phyloP scores from a whole-genome alignment of 495 filamentous ascomycete genomes.

The Aspergillus saccharolyticus region DNA sequence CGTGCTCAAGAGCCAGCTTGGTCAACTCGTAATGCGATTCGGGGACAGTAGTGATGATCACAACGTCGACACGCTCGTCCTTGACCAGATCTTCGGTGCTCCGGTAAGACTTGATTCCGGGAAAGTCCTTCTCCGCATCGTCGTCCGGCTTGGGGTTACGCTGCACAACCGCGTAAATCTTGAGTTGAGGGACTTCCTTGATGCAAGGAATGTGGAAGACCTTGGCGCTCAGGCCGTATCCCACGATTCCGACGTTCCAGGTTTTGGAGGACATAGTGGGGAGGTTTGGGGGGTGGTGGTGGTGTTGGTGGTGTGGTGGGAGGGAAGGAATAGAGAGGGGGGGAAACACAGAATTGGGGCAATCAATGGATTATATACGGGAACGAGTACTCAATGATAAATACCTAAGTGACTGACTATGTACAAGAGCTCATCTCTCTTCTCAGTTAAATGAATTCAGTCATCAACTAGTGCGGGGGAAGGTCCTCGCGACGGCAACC shows the following conservation, averaged over 20 bases:
- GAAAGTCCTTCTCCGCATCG: constrained; percentile 63
- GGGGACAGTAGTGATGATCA: constrained; percentile 72
- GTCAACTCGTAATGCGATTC: constrained; percentile 66
- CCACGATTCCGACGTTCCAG: constrained; percentile 57
- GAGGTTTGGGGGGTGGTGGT: not conserved
- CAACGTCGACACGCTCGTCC: constrained; percentile 62
- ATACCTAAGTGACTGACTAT: no score
- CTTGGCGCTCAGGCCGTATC: constrained; percentile 78
- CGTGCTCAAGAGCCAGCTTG: constrained; percentile 61
- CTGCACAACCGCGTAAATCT: constrained; percentile 75
- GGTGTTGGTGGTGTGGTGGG: not conserved
- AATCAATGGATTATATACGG: constrained; percentile 1
- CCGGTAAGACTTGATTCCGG: constrained; percentile 59
- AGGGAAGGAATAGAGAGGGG: constrained; percentile 1
- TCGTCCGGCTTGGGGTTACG: constrained; percentile 61
- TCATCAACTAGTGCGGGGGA: constrained; percentile 22
- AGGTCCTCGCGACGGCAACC: constrained; percentile 40
- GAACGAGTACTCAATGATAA: no score
- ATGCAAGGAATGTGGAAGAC: constrained; percentile 90
- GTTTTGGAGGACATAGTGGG: constrained; percentile 43
- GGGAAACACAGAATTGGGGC: not conserved
- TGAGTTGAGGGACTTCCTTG: constrained; percentile 55
- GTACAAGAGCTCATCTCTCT: not conserved
- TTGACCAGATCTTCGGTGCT: constrained; percentile 57
- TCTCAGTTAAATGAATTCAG: not conserved